Evolutionary conservation across 108 stramenopile genomes (phyloP).

Genomic region (Mediolabrus comicus): DNA sequence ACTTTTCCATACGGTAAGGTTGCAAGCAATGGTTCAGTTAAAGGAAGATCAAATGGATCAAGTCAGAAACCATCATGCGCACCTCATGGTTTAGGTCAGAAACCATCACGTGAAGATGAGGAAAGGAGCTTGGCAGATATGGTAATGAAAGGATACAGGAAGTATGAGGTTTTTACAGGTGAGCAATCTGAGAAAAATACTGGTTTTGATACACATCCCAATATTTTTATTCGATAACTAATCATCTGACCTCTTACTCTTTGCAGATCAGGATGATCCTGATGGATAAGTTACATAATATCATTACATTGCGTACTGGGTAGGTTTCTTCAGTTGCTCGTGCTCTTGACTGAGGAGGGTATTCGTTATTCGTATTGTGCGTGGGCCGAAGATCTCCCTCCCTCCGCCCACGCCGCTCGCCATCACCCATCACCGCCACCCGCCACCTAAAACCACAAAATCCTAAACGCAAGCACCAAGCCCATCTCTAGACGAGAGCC

Average conservation of each 20-base stretch:
- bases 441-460: too few relatives aligned
- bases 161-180: conserved; percentile 40
- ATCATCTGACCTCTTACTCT: background rate
- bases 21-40: background rate
- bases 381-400: too few relatives aligned
- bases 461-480: too few relatives aligned
- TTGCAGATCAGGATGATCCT: conserved; percentile 17
- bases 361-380: too few relatives aligned
- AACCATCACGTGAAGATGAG: conserved; percentile 11
- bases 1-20: conserved; percentile 1
- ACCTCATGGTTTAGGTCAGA: background rate
- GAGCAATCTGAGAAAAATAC: background rate
- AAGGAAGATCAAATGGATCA: background rate
- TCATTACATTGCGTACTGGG: too few relatives aligned
- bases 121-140: conserved; percentile 44
- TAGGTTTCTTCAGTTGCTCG: too few relatives aligned
- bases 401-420: too few relatives aligned
- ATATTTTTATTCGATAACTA: background rate
- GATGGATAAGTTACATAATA: background rate
- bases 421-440: too few relatives aligned
- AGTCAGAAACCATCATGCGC: too few relatives aligned
- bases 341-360: too few relatives aligned
- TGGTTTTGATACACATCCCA: background rate
- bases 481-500: too few relatives aligned
- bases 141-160: conserved; percentile 46